Conservation (phyloP, 768 basidiomycete genomes). For the Lyophyllum atratum region DNA sequence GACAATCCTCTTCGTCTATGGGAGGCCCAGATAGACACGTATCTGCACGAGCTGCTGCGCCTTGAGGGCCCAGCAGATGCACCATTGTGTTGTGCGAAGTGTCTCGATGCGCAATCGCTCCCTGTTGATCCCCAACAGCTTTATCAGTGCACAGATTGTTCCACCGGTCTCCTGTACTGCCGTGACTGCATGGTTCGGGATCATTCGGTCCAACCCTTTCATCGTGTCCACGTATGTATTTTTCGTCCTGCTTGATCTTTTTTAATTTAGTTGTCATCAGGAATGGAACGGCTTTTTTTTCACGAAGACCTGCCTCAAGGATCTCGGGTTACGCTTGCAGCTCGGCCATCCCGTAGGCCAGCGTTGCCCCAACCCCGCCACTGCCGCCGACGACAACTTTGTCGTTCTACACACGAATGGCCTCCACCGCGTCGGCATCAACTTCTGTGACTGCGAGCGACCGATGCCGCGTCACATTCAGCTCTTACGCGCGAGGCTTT, state of each 20-base stretch:
- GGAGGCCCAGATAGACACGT: not conserved
- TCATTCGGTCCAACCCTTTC: not conserved
- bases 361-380: slow-evolving; percentile 13
- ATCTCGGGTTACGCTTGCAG: slow-evolving; percentile 26
- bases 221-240: not conserved
- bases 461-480: not conserved
- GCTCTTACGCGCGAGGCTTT: not conserved
- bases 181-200: not conserved
- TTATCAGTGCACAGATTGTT: not conserved
- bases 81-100: not conserved
- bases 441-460: not conserved
- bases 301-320: slow-evolving; percentile 16
- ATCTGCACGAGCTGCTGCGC: not conserved
- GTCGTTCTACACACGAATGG: slow-evolving; percentile 30
- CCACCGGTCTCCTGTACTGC: not conserved
- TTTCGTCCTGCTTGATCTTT: not conserved
- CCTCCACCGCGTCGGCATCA: slow-evolving; percentile 29
- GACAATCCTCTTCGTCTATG: not conserved
- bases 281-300: slow-evolving; percentile 7
- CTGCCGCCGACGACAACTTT: slow-evolving; percentile 20
- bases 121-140: not conserved
- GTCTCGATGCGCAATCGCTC: not conserved
- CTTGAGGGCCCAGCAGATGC: not conserved
- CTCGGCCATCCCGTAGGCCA: slow-evolving; percentile 21
- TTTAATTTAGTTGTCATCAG: not conserved